Evolutionary conservation across 768 basidiomycete species (phyloP).

Genomic region (Tylopilus balloui): DNA sequence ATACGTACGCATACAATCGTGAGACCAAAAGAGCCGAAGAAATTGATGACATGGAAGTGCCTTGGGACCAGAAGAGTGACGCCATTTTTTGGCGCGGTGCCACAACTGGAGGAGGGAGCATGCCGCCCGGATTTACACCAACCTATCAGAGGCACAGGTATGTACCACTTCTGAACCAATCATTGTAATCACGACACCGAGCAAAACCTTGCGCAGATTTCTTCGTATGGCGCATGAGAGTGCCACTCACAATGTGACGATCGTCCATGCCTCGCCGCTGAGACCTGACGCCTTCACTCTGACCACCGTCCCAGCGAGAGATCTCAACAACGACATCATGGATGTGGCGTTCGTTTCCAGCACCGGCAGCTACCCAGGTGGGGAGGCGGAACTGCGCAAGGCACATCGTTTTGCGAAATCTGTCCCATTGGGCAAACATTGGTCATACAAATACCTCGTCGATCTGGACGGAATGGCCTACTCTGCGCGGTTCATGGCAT

Average conservation of each 20-base stretch:
- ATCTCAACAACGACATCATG: slow-evolving; percentile 77
- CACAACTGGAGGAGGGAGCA: slow-evolving; percentile 89
- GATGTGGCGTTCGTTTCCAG: slow-evolving; percentile 82
- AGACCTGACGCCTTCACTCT: slow-evolving; percentile 55
- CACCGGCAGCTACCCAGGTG: slow-evolving; percentile 74
- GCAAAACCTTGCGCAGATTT: slow-evolving; percentile 38
- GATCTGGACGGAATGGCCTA: slow-evolving; percentile 97
- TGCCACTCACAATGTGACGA: slow-evolving; percentile 46
- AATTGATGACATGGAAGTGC: slow-evolving; percentile 79
- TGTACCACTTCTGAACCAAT: slow-evolving; percentile 10
- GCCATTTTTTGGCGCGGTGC: slow-evolving; percentile 94
- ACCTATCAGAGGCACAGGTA: slow-evolving; percentile 87
- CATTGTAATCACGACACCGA: not conserved
- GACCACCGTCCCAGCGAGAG: slow-evolving; percentile 51
- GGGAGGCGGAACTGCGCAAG: slow-evolving; percentile 56
- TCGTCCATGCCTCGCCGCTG: slow-evolving; percentile 67
- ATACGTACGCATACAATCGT: slow-evolving; percentile 90
- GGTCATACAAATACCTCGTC: slow-evolving; percentile 89
- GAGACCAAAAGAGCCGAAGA: slow-evolving; percentile 62
- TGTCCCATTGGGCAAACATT: slow-evolving; percentile 79
- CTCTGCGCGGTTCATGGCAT: slow-evolving; percentile 81
- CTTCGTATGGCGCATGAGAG: slow-evolving; percentile 69
- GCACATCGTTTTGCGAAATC: slow-evolving; percentile 68
- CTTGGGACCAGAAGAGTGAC: slow-evolving; percentile 84
- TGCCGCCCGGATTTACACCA: slow-evolving; percentile 75